Evolutionary conservation across 164 flowering plant species (phyloP), one percentile per base, ranked within the genome.

Genomic region (Magnolia officinalis): DNA sequence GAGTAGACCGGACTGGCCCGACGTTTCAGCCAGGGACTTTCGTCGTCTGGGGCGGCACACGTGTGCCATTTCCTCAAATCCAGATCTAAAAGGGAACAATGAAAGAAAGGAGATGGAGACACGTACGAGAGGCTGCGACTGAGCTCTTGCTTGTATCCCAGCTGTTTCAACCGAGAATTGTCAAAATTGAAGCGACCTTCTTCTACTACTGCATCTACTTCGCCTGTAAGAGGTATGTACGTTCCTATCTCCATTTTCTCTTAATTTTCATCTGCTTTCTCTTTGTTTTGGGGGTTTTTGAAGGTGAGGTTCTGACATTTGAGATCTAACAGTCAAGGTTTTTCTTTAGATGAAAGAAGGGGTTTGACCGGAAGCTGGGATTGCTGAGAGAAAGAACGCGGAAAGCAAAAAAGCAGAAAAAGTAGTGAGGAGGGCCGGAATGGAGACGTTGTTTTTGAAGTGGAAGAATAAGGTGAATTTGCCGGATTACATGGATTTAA

Each of bases 141-240:
- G 78, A 89, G 90, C 71, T 89, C 88, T 77, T 81, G 90, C 77
- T 87, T 87, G 89, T 89, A 89, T 10, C 96, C 96, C 20, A 91
- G 93, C 80, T 87, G 85, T 3, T 84, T 83, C 77, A 91, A 76
- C 1, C 87, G 87, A 66, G 81, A 72, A 64, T 82, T 70, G 64
- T 85, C 88, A 50, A 66, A 49, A 26, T 10, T 58, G 24, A 20
- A 49, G 49, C 64, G 70, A 24, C 52, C 74, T 0, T 67, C 81
- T 18, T 81, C 45, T 26, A 52, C 16, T 52, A 8, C 59, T 16
- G 61, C 61, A 8, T 55, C 61, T 16, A 4, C 13, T 55, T 55
- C 61, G 61, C 61, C 18, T 11, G 16, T 55, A 10, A 55, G 61
- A 11, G 61, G 61, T 11, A 55, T 11, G 10, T 55, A 55, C 18